Base-by-base conservation (phyloP, 305 asterid genomes). In the Ilex paraguariensis region DNA sequence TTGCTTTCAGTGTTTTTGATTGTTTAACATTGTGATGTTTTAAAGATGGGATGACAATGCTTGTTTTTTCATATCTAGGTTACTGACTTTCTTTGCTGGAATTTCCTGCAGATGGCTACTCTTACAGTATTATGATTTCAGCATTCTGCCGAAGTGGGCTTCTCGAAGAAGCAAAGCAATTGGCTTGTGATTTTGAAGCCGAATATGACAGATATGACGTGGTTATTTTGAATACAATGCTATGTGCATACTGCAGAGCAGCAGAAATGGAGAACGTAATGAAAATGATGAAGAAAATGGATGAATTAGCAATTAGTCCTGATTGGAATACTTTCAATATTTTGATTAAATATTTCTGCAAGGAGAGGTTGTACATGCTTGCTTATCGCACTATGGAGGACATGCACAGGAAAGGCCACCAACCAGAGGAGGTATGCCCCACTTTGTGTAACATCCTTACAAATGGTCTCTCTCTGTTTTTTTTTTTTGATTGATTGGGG, bases 251-350 rank as follows among this genome's bases (percentile, higher is more conserved):
- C 71, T 92, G 96, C 75, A 77, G 95, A 81, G 76, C 96, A 10
- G 93, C 95, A 60, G 95, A 89, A 66, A 87, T 92, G 91, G 97
- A 87, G 70, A 89, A 89, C 71, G 95, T 92, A 64, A 92, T 92
- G 98, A 92, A 80, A 77, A 77, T 79, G 75, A 87, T 92, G 98
- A 89, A 82, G 90, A 89, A 81, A 79, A 89, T 92, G 97, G 97
- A 92, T 53, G 93, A 89, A 67, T 85, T 63, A 39, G 85, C 87
- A 56, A 87, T 89, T 65, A 75, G 70, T 70, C 98, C 98, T 64
- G 98, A 92, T 72, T 78, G 87, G 89, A 85, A 75, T 71, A 92
- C 98, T 65, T 92, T 85, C 70, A 84, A 77, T 60, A 89, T 89
- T 75, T 70, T 92, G 65, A 80, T 92, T 56, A 92, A 81, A 69